Base-by-base conservation (phyloP, 1,284 basidiomycete genomes). In the Cerioporus squamosus region DNA sequence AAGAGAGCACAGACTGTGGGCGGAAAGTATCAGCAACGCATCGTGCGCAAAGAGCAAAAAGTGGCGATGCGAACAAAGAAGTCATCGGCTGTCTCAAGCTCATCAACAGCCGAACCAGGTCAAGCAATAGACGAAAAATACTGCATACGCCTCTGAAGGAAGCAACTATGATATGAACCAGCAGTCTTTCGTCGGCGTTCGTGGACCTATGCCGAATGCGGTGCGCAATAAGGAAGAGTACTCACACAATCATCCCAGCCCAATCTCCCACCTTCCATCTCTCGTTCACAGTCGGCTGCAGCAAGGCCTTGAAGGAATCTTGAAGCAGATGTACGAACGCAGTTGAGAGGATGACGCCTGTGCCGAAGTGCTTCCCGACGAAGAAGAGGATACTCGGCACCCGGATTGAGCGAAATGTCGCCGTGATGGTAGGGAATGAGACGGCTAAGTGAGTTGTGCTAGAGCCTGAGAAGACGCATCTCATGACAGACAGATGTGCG, bases 341-440 rank as follows among this genome's bases (percentile, higher is more conserved):
- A 0, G 91, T 93, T 2, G 90, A 85, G 7, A 93, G 72, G 40
- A 93, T 93, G 18, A 91, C 90, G 4, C 90, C 88, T 17, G 90
- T 93, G 31, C 91, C 90, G 66, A 92, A 92, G 69, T 93, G 90
- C 66, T 91, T 93, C 44, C 88, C 88, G 26, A 90, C 77, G 71
- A 93, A 92, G 70, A 93, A 93, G 18, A 87, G 65, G 17, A 88
- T 75, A 17, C 80, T 79, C 1, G 88, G 89, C 63, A 91, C 85
- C 44, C 79, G 79, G 18, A 91, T 65, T 55, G 78, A 78, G 2
- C 77, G 74, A 6, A 81, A 68, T 5, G 78, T 78, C 55, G 82
- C 83, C 0, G 90, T 88, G 20, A 90, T 55, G 0, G 82, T 74
- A 0, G 90, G 90, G 62, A 92, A 88, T 0, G 86, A 86, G 0